Evolutionary conservation across 2,329 filamentous ascomycete genomes (phyloP).

Genomic region (Talaromyces sp.): DNA sequence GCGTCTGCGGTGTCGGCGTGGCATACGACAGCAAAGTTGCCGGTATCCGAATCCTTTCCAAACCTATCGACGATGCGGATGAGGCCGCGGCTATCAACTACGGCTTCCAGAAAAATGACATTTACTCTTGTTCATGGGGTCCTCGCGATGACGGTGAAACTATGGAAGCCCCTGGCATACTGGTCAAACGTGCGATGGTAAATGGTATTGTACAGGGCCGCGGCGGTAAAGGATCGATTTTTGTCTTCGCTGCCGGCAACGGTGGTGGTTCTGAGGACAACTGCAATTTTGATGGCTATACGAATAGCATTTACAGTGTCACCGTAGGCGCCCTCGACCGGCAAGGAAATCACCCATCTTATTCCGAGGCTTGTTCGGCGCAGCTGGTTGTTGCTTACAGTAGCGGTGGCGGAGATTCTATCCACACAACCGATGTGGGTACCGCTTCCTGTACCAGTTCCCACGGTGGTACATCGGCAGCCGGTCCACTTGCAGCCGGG

Average conservation of each 20-base stretch:
- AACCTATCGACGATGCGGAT: slow-evolving; percentile 84
- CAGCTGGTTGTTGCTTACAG: slow-evolving; percentile 96
- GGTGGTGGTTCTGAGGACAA: slow-evolving; percentile 85
- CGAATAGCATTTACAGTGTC: slow-evolving; percentile 98
- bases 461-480: slow-evolving; percentile 95
- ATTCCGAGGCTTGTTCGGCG: slow-evolving; percentile 93
- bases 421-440: slow-evolving; percentile 95
- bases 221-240: slow-evolving; percentile 78
- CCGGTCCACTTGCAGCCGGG: slow-evolving; percentile 86
- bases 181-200: slow-evolving; percentile 87
- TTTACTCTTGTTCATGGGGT: slow-evolving; percentile 98
- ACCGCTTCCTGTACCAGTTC: slow-evolving; percentile 69
- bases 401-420: slow-evolving; percentile 80
- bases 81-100: slow-evolving; percentile 93
- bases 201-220: slow-evolving; percentile 88
- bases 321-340: slow-evolving; percentile 91
- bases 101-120: slow-evolving; percentile 84
- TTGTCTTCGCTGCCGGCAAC: slow-evolving; percentile 95
- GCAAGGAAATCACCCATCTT: slow-evolving; percentile 84
- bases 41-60: slow-evolving; percentile 87
- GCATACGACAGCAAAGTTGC: slow-evolving; percentile 89
- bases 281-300: slow-evolving; percentile 99
- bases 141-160: slow-evolving; percentile 87
- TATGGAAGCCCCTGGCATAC: slow-evolving; percentile 87
- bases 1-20: slow-evolving; percentile 92